Conservation (phyloP, 495 filamentous ascomycete genomes). For the Pseudomonodictys pantanalensis region DNA sequence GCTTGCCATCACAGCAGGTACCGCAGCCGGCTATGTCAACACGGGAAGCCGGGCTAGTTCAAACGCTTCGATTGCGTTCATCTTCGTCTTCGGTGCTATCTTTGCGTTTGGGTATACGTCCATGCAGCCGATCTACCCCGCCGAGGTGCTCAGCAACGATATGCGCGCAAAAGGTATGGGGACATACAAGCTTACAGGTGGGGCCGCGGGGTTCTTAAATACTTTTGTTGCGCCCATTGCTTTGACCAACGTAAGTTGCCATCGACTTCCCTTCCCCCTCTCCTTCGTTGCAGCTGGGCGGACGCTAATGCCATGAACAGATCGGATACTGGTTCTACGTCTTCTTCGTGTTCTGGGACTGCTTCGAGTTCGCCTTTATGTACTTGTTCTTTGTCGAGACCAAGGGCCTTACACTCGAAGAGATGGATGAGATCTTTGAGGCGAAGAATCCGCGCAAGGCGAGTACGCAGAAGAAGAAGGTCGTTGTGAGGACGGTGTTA, state of each 20-base stretch:
- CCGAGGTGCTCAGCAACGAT: slow-evolving; percentile 28
- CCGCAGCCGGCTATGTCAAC: slow-evolving; percentile 22
- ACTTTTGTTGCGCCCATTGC: slow-evolving; percentile 22
- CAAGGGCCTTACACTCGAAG: slow-evolving; percentile 28
- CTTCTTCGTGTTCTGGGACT: slow-evolving; percentile 35
- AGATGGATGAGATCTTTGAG: slow-evolving; percentile 28
- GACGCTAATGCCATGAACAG: slow-evolving; percentile 8
- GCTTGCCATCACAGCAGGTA: slow-evolving; percentile 25
- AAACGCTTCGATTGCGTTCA: slow-evolving; percentile 22
- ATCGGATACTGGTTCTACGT: slow-evolving; percentile 37
- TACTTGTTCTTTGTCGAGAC: slow-evolving; percentile 33
- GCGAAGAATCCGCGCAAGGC: slow-evolving; percentile 31
- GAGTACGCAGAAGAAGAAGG: slow-evolving; percentile 22
- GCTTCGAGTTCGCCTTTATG: slow-evolving; percentile 27
- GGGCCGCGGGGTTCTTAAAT: slow-evolving; percentile 27
- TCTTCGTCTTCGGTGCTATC: slow-evolving; percentile 25
- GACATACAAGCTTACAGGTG: slow-evolving; percentile 26
- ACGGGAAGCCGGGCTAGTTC: slow-evolving; percentile 15
- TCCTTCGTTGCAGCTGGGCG: neutral
- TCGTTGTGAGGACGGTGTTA: slow-evolving; percentile 19
- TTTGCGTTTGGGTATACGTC: slow-evolving; percentile 22
- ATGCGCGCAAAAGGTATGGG: slow-evolving; percentile 35
- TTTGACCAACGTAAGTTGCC: slow-evolving; percentile 15
- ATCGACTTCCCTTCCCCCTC: neutral
- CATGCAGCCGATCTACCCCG: slow-evolving; percentile 30